phyloP scores from a whole-genome alignment of 2,329 filamentous ascomycete species.

The Talaromyces islandicus region DNA sequence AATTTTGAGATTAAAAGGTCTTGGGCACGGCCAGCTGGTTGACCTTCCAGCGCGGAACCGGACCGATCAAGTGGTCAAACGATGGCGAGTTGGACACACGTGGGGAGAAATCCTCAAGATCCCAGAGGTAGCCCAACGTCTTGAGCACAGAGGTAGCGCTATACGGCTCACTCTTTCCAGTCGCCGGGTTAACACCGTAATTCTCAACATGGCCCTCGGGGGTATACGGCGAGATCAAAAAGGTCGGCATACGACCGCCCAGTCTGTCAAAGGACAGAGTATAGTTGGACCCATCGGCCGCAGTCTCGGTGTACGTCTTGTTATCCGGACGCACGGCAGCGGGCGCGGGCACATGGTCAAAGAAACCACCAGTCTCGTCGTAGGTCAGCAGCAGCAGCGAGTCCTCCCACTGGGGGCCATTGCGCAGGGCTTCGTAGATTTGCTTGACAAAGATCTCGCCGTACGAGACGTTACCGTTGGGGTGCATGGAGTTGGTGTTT shows the following conservation, averaged over 20 bases:
- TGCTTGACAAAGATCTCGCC: constrained; percentile 32
- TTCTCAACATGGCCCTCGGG: constrained; percentile 22
- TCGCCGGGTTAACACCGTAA: constrained; percentile 21
- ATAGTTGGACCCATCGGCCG: constrained; percentile 18
- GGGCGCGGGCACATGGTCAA: constrained; percentile 30
- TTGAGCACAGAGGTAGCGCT: constrained; percentile 25
- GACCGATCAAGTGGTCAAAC: constrained; percentile 24
- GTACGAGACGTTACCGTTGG: constrained; percentile 27
- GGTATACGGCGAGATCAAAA: constrained; percentile 24
- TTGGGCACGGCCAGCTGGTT: constrained; percentile 17
- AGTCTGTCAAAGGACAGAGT: constrained; percentile 23
- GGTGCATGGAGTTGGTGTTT: constrained; percentile 28
- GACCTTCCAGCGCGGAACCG: constrained; percentile 6
- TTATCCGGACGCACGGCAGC: constrained; percentile 27
- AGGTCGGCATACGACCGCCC: constrained; percentile 25
- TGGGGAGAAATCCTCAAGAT: constrained; percentile 23
- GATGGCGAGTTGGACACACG: constrained; percentile 24
- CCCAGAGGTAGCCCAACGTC: constrained; percentile 26
- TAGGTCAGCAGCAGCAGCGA: constrained; percentile 29
- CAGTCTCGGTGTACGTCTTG: constrained; percentile 29
- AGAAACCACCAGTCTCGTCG: constrained; percentile 33
- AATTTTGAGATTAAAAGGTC: constrained; percentile 13
- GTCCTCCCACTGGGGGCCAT: constrained; percentile 30
- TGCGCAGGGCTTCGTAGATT: constrained; percentile 30
- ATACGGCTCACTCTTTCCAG: constrained; percentile 20